Conservation (phyloP, 441 rosid genomes). For the Gossypium trilobum region DNA sequence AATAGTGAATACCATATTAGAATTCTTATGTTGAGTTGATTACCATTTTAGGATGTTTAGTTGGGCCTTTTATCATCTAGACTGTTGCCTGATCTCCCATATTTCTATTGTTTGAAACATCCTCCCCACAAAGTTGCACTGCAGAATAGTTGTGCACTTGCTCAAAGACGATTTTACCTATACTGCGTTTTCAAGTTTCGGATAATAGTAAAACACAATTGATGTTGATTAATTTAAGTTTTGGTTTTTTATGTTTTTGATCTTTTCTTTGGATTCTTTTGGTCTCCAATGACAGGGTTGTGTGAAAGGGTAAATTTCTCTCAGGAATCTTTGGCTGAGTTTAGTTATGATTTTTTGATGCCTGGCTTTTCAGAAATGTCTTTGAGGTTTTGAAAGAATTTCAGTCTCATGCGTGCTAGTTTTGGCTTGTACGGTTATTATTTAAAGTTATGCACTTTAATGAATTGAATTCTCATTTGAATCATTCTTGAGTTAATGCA, state of each 20-base stretch:
- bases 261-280: background rate
- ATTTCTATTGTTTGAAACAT: background rate
- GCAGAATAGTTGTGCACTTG: background rate
- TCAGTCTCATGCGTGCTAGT: background rate
- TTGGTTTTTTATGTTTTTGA: background rate
- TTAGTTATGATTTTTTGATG: background rate
- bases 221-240: background rate
- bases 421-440: background rate
- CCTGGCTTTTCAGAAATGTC: background rate
- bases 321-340: background rate
- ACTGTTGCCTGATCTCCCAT: background rate
- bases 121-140: background rate
- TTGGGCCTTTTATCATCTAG: background rate
- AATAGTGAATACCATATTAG: background rate
- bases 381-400: background rate
- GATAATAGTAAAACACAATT: background rate
- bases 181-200: background rate
- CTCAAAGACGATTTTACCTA: background rate
- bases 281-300: background rate
- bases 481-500: constrained; percentile 33
- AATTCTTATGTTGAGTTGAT: background rate
- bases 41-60: background rate
- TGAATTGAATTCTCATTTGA: constrained; percentile 11
- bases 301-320: background rate
- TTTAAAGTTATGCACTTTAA: background rate